A percentile compares a stretch with the other conserved stretches of the same genome.
These are phyloP conservation scores for Raddia distichophylla DNA, from an alignment of 176 grass and related monocot species.

Conservation along the genomic window DNA sequence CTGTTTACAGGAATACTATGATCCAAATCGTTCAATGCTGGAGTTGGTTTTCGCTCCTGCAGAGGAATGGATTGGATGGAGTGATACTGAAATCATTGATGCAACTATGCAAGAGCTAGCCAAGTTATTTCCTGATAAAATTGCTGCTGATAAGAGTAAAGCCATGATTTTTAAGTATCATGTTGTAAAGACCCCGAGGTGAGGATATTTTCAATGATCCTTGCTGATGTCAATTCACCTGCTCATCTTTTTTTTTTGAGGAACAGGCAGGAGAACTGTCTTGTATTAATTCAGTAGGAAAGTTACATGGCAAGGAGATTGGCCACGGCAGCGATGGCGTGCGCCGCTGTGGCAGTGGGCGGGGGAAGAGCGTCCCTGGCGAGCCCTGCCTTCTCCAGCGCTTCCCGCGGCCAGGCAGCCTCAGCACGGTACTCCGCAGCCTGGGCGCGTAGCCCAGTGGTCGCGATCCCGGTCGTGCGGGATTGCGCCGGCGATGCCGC, in stretches of 20 bases:
- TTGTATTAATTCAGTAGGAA: too few species aligned
- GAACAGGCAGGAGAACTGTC: too few species aligned
- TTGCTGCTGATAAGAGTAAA: conserved; percentile 87
- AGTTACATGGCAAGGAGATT: conserved; percentile 90
- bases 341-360: conserved; percentile 53
- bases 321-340: conserved; percentile 69
- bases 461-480: conserved; percentile 65
- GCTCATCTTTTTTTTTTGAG: too few species aligned
- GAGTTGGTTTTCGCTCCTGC: conserved; percentile 96
- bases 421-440: conserved; percentile 81
- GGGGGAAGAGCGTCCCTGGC: conserved; percentile 65
- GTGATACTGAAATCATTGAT: conserved; percentile 82
- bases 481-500: conserved; percentile 72
- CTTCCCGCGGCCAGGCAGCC: conserved; percentile 78
- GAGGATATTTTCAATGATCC: conserved; percentile 23
- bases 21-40: conserved; percentile 90
- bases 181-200: conserved; percentile 94
- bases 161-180: conserved; percentile 92
- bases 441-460: conserved; percentile 71
- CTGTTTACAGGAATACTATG: conserved; percentile 89
- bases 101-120: conserved; percentile 91
- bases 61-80: conserved; percentile 87
- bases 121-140: conserved; percentile 95
- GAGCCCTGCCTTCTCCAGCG: conserved; percentile 70
- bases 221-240: neutral